phyloP scores from a whole-genome alignment of 768 basidiomycete species.

The Tylopilus felleus region DNA sequence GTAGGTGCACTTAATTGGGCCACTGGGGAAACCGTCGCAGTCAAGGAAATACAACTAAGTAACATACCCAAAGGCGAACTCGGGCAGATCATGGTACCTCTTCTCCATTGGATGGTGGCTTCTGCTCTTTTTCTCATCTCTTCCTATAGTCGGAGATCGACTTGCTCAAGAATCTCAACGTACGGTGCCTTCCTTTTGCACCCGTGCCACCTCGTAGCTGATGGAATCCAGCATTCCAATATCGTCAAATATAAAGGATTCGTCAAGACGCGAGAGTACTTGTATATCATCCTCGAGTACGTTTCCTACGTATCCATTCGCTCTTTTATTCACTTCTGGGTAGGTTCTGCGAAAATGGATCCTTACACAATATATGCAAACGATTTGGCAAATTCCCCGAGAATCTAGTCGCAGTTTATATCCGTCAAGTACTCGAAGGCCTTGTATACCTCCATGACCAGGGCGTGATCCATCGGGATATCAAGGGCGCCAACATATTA shows the following conservation, averaged over 20 bases:
- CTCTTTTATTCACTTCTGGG: constrained; percentile 6
- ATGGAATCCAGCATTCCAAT: constrained; percentile 72
- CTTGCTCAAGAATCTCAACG: constrained; percentile 93
- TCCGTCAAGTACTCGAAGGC: constrained; percentile 93
- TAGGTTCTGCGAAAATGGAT: constrained; percentile 97
- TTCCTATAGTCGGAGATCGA: constrained; percentile 85
- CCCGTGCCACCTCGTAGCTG: constrained; percentile 3
- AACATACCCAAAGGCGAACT: constrained; percentile 93
- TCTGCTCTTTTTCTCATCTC: constrained; percentile 6
- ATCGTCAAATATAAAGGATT: constrained; percentile 99
- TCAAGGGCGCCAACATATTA: constrained; percentile 98
- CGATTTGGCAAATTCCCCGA: constrained; percentile 99
- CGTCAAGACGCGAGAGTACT: constrained; percentile 87
- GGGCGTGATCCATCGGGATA: constrained; percentile 98
- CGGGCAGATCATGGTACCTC: constrained; percentile 89
- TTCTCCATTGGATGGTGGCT: not conserved
- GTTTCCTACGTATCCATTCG: constrained; percentile 22
- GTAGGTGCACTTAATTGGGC: constrained; percentile 89
- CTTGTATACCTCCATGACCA: constrained; percentile 97
- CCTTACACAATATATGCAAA: constrained; percentile 91
- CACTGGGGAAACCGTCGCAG: constrained; percentile 96
- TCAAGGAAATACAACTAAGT: constrained; percentile 95
- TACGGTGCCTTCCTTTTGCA: constrained; percentile 34
- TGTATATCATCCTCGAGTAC: constrained; percentile 96
- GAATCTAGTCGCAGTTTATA: constrained; percentile 92